Evolutionary conservation across 352 stramenopile species (phyloP).

Genomic region (Phytophthora sansomeana): DNA sequence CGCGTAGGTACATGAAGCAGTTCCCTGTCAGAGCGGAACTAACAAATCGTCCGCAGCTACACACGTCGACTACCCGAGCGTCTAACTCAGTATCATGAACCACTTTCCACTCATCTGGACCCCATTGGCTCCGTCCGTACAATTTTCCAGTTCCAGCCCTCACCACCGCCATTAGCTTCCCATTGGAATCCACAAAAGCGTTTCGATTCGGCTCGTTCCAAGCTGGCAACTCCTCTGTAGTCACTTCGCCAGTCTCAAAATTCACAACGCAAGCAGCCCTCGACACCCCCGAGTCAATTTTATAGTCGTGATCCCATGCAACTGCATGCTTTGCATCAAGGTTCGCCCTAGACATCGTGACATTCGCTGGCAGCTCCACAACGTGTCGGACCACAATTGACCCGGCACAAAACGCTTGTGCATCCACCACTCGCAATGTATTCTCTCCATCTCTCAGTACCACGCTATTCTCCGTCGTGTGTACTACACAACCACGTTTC

Average conservation of each 20-base stretch:
- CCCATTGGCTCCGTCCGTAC: constrained; percentile 9
- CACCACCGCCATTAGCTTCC: constrained; percentile 19
- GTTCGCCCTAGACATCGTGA: constrained; percentile 6
- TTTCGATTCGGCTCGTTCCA: constrained; percentile 24
- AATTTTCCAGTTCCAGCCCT: constrained; percentile 13
- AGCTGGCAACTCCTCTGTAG: neutral
- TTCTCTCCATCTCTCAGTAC: constrained; percentile 10
- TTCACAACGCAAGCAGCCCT: constrained; percentile 17
- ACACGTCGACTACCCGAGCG: neutral
- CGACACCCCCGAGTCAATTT: neutral
- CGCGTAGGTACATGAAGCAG: constrained; percentile 30
- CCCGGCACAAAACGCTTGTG: constrained; percentile 22
- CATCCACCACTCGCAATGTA: constrained; percentile 17
- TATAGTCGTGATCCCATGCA: constrained; percentile 5
- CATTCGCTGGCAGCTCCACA: constrained; percentile 17
- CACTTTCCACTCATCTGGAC: constrained; percentile 14
- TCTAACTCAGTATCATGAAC: constrained; percentile 5
- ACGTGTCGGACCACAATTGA: constrained; percentile 3
- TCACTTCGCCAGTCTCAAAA: constrained; percentile 26
- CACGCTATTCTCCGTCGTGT: constrained; percentile 2
- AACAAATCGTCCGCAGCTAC: constrained; percentile 30
- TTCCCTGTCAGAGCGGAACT: constrained; percentile 24
- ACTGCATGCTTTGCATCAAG: neutral
- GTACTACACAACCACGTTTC: neutral
- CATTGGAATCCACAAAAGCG: constrained; percentile 21